phyloP scores from a whole-genome alignment of 2,329 filamentous ascomycete genomes.

The Aspergillus jensenii region DNA sequence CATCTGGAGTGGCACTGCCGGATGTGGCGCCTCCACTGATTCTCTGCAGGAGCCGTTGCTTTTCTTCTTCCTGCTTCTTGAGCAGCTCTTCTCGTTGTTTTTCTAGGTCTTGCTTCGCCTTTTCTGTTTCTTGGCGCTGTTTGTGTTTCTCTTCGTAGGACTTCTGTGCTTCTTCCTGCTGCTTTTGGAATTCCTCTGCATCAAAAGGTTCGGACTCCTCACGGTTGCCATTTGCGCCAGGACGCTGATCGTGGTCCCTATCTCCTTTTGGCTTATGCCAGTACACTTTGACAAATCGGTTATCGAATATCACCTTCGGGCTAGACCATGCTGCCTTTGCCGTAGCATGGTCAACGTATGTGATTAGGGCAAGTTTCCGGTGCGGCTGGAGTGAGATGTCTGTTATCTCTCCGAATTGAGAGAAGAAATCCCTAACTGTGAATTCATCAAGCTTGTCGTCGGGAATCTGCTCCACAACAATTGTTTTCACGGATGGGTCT shows the following conservation, averaged over 20 bases:
- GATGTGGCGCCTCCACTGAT: conserved; percentile 44
- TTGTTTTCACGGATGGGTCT: conserved; percentile 54
- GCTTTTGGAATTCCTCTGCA: conserved; percentile 53
- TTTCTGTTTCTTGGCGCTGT: conserved; percentile 53
- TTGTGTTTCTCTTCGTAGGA: conserved; percentile 55
- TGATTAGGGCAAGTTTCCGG: conserved; percentile 56
- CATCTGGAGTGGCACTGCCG: conserved; percentile 25
- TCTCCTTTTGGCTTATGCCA: conserved; percentile 54
- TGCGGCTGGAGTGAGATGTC: conserved; percentile 56
- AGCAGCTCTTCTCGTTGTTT: conserved; percentile 51
- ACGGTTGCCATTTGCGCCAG: conserved; percentile 21
- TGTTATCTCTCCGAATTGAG: conserved; percentile 57
- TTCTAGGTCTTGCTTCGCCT: conserved; percentile 53
- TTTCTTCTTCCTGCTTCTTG: conserved; percentile 57
- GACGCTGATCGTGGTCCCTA: conserved; percentile 26
- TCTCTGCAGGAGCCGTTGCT: conserved; percentile 49
- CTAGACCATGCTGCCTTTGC: conserved; percentile 59
- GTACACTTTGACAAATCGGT: conserved; percentile 64
- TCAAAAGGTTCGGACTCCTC: conserved; percentile 51
- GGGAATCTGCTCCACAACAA: conserved; percentile 63
- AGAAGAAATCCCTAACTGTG: conserved; percentile 57
- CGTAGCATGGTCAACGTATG: conserved; percentile 51
- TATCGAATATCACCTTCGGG: conserved; percentile 64
- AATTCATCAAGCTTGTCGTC: conserved; percentile 57
- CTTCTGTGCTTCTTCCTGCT: conserved; percentile 58